These are phyloP conservation scores for Rhynchospora pubera DNA, from an alignment of 176 grass and related monocot species.

Conservation along the genomic window DNA sequence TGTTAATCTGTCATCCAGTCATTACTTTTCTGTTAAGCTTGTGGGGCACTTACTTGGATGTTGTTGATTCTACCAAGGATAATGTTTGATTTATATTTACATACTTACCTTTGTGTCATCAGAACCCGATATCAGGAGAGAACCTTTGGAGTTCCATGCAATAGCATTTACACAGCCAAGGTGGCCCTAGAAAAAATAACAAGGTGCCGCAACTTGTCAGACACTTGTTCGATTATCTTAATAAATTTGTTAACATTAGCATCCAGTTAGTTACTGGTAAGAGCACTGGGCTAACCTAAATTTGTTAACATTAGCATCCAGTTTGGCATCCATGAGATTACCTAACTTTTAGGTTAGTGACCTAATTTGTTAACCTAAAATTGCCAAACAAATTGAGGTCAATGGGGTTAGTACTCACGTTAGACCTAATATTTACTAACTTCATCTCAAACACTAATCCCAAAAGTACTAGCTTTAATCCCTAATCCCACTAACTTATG, in stretches of 20 bases:
- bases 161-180: conserved; percentile 85
- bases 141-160: conserved; percentile 84
- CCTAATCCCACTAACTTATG: too few species aligned
- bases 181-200: conserved; percentile 50
- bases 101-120: conserved; percentile 86
- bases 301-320: too few species aligned
- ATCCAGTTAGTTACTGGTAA: not conserved
- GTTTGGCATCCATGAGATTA: too few species aligned
- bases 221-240: not conserved
- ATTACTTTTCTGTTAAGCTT: not conserved
- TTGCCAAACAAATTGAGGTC: too few species aligned
- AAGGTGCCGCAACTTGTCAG: not conserved
- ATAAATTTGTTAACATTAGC: not conserved
- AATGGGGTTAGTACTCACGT: too few species aligned
- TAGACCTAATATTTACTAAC: too few species aligned
- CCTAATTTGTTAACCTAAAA: too few species aligned
- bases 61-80: not conserved
- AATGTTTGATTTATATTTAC: not conserved
- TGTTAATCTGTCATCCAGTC: conserved; percentile 66
- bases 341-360: too few species aligned
- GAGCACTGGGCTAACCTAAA: too few species aligned
- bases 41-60: not conserved
- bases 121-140: conserved; percentile 93
- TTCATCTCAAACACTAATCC: too few species aligned
- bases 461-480: too few species aligned